Conservation (phyloP, 208 protist genomes). For the Trypanosomatidae sp. region DNA sequence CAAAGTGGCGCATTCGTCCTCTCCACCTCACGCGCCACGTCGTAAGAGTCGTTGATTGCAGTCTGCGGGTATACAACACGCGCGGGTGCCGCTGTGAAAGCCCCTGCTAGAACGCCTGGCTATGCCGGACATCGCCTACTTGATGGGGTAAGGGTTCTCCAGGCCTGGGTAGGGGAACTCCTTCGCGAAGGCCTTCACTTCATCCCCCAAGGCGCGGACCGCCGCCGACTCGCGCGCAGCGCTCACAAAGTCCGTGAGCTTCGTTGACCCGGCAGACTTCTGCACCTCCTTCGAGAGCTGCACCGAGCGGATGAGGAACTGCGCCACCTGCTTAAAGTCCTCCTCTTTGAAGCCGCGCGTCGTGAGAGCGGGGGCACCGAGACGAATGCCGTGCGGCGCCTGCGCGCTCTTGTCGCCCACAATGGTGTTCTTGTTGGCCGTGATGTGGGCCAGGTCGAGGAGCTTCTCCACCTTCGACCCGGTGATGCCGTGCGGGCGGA, state of each 20-base stretch:
- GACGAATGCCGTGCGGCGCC: slow-evolving; percentile 93
- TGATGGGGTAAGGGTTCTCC: slow-evolving; percentile 41
- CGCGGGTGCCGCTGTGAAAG: background rate
- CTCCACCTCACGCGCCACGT: slow-evolving; percentile 5
- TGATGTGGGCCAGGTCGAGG: slow-evolving; percentile 90
- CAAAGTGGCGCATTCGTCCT: too few relatives aligned
- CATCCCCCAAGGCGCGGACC: slow-evolving; percentile 57
- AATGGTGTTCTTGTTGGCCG: slow-evolving; percentile 98
- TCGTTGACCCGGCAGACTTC: slow-evolving; percentile 37
- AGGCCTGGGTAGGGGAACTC: slow-evolving; percentile 89
- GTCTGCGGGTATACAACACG: background rate
- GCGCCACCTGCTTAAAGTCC: slow-evolving; percentile 91
- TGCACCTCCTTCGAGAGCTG: slow-evolving; percentile 83
- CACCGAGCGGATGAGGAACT: slow-evolving; percentile 90
- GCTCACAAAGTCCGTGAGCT: slow-evolving; percentile 78
- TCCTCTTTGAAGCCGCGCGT: slow-evolving; percentile 92
- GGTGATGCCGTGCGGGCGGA: slow-evolving; percentile 93
- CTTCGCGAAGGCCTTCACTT: slow-evolving; percentile 84
- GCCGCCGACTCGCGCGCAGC: slow-evolving; percentile 41
- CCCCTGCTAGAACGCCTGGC: background rate
- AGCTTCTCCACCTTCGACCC: slow-evolving; percentile 98
- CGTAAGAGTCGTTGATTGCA: background rate
- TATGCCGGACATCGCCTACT: background rate
- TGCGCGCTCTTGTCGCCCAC: slow-evolving; percentile 95
- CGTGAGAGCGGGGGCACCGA: slow-evolving; percentile 96